Evolutionary conservation across 352 stramenopile species (phyloP).

Genomic region (Pythium dissimile): DNA sequence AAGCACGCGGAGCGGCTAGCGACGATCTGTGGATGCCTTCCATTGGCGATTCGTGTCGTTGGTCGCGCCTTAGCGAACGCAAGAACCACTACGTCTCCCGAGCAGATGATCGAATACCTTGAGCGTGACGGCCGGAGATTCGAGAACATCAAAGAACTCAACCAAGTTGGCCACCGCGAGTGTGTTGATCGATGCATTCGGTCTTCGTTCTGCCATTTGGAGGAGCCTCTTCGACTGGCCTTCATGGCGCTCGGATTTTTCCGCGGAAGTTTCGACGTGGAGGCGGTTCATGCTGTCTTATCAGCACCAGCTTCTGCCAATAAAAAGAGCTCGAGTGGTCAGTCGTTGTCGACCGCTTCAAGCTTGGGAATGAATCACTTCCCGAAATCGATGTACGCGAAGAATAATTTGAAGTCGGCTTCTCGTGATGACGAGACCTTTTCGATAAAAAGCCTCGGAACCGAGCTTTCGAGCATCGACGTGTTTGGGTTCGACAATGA

Average conservation of each 20-base stretch:
- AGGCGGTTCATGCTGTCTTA: slow-evolving; percentile 64
- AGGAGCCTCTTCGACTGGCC: slow-evolving; percentile 60
- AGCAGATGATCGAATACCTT: slow-evolving; percentile 81
- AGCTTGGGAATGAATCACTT: slow-evolving; percentile 26
- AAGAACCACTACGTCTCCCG: slow-evolving; percentile 63
- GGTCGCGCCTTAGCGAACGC: slow-evolving; percentile 72
- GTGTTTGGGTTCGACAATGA: slow-evolving; percentile 74
- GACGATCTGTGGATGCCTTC: slow-evolving; percentile 72
- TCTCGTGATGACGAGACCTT: slow-evolving; percentile 43
- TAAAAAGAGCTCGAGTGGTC: slow-evolving; percentile 1
- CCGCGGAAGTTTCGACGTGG: slow-evolving; percentile 67
- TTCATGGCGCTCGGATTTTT: slow-evolving; percentile 87
- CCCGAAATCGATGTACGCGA: slow-evolving; percentile 50
- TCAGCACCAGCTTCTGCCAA: slow-evolving; percentile 36
- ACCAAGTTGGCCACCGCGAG: slow-evolving; percentile 73
- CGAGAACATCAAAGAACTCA: slow-evolving; percentile 70
- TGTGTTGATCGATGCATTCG: slow-evolving; percentile 79
- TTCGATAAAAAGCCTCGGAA: slow-evolving; percentile 59
- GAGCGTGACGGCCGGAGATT: slow-evolving; percentile 68
- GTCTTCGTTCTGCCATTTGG: slow-evolving; percentile 76
- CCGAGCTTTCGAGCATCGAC: slow-evolving; percentile 66
- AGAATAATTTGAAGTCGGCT: slow-evolving; percentile 10
- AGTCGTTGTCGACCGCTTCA: slow-evolving; percentile 27
- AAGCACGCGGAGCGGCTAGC: slow-evolving; percentile 60
- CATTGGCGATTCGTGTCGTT: slow-evolving; percentile 79